Evolutionary conservation across 257 asterid species (phyloP), one percentile per base, ranked within the genome.

Genomic region (Jacaranda copaia): DNA sequence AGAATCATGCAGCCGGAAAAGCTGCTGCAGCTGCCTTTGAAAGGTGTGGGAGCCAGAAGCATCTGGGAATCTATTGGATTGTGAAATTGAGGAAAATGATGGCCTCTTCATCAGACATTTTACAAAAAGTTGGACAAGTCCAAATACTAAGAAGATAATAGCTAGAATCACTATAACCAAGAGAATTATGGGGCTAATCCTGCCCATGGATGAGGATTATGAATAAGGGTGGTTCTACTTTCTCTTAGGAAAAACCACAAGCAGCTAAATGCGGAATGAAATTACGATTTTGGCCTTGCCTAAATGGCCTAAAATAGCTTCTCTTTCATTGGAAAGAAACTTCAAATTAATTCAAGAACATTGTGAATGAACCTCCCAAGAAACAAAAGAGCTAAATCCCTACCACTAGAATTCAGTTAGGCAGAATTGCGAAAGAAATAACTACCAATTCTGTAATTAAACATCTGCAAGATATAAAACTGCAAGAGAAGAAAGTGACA

Each of bases 81-180:
- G 79, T 25, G 84, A 80, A 60, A 86, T 20, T 35, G 90, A 81
- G 0, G 90, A 76, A 73, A 79, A 80, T 39, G 70, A 58, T 20
- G 79, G 70, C 15, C 75, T 79, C 16, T 81, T 83, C 36, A 59
- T 69, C 55, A 72, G 18, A 20, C 57, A 73, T 38, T 81, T 81
- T 16, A 74, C 15, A 3, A 84, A 71, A 55, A 86, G 70, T 59
- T 69, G 88, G 55, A 86, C 78, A 43, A 86, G 68, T 13, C 86
- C 90, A 70, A 76, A 84, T 42, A 75, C 40, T 46, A 86, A 83
- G 80, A 86, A 79, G 38, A 81, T 40, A 52, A 79, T 62, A 48
- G 90, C 86, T 0, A 81, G 70, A 53, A 81, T 62, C 42, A 79
- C 83, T 58, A 84, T 77, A 10, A 53, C 78, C 38, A 84, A 20